Base-by-base conservation (phyloP, 2,329 filamentous ascomycete species). In the Fusarium protoensiforme region DNA sequence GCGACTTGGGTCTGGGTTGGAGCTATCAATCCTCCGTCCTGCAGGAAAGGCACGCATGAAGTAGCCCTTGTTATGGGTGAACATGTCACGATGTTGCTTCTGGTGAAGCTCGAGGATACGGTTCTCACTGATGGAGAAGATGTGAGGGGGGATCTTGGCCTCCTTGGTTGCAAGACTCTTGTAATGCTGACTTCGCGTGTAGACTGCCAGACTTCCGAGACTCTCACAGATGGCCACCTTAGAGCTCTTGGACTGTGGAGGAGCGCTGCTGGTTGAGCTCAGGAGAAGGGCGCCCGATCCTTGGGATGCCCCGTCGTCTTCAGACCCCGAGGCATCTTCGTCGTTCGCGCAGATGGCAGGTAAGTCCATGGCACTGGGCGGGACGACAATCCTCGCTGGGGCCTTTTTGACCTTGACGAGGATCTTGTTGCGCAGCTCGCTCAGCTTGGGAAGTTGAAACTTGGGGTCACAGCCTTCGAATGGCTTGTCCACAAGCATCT, bases 1-100 rank as follows among this genome's bases (percentile, higher is more conserved):
- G 48, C 91, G 91, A 72, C 95, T 92, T 1, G 96, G 96, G 78
- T 98, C 95, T 43, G 96, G 96, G 80, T 99, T 99, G n/a, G 93
- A 94, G 51, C 95, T 98, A 77, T 92, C 91, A 61, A 98, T 88
- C 38, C 95, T 91, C 69, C 89, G 88, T 4, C 90, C 92, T 27
- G 92, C 92, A 7, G 96, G 96, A 80, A 98, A 99, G 11, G 97
- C 94, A 36, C 96, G 92, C 90, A 98, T 98, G 74, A 98, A 89
- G 81, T 92, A 95, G 62, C 90, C 88, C 76, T 93, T 92, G 83
- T 99, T 99, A 85, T 99, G 96, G 56, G 90, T 88, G 77, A 97
- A 94, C 51, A 99, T 90, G 62, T 92, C 91, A 70, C 89, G 92
- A 57, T 94, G 88, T 74, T 90, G 90, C 75, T 94, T 91, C 83